Evolutionary conservation across 2,329 filamentous ascomycete genomes (phyloP).

Genomic region (Cladorrhinum sp.): DNA sequence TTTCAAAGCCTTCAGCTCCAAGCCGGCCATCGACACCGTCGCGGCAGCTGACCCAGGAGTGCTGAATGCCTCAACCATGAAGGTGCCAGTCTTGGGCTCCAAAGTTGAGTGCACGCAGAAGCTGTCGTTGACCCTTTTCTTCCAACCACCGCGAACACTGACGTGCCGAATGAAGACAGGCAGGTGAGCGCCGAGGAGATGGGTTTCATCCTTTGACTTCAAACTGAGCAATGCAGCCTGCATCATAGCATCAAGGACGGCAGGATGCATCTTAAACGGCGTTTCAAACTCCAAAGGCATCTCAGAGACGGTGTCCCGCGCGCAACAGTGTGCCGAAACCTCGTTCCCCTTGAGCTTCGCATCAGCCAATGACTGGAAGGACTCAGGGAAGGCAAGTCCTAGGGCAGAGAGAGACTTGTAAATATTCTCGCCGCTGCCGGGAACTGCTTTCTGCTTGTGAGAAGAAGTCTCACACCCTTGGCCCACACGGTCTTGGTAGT

Average conservation of each 20-base stretch:
- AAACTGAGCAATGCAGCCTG: slow-evolving; percentile 40
- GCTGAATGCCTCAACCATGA: slow-evolving; percentile 24
- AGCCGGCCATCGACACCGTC: slow-evolving; percentile 23
- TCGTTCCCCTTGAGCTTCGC: slow-evolving; percentile 23
- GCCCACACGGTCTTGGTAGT: slow-evolving; percentile 5
- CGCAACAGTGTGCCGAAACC: slow-evolving; percentile 35
- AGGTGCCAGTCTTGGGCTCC: slow-evolving; percentile 20
- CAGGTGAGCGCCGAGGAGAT: slow-evolving; percentile 17
- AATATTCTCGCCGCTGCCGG: slow-evolving; percentile 6
- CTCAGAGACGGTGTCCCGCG: slow-evolving; percentile 41
- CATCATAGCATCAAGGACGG: slow-evolving; percentile 45
- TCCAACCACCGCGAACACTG: slow-evolving; percentile 17
- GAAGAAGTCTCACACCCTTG: slow-evolving; percentile 11
- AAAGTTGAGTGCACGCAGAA: slow-evolving; percentile 14
- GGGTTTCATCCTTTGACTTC: slow-evolving; percentile 31
- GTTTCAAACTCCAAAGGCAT: slow-evolving; percentile 48
- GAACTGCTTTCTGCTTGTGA: slow-evolving; percentile 4
- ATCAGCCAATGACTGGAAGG: slow-evolving; percentile 24
- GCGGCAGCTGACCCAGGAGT: slow-evolving; percentile 8
- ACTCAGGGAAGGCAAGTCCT: slow-evolving; percentile 18
- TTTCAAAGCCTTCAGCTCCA: slow-evolving; percentile 24
- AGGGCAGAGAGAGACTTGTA: slow-evolving; percentile 17
- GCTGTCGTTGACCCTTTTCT: slow-evolving; percentile 14
- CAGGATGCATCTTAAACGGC: slow-evolving; percentile 43
- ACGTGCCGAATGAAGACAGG: slow-evolving; percentile 28